Conservation (phyloP, 345 rosid genomes). For the Eucalyptus marginata region DNA sequence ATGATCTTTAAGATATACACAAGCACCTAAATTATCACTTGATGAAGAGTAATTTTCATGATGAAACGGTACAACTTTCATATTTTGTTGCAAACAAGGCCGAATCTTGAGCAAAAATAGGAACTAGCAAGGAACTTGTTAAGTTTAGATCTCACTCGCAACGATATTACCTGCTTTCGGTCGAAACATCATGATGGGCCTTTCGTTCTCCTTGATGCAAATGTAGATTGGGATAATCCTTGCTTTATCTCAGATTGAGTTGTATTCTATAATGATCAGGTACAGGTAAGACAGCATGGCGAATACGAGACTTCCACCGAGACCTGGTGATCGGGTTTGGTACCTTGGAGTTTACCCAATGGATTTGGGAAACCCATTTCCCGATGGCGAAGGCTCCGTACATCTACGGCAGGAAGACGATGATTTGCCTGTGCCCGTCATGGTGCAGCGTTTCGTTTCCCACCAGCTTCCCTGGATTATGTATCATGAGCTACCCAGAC, state of each 20-base stretch:
- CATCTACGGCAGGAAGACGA: conserved; percentile 64
- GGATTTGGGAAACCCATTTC: conserved; percentile 33
- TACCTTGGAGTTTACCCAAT: conserved; percentile 46
- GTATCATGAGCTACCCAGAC: conserved; percentile 44
- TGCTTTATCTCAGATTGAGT: not conserved
- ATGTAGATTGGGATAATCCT: not conserved
- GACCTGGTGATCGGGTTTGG: conserved; percentile 41
- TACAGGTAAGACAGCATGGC: conserved; percentile 36
- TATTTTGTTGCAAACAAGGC: not conserved
- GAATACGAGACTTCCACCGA: conserved; percentile 30
- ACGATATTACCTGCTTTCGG: rapidly evolving
- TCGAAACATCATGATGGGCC: not conserved
- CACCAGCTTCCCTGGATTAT: conserved; percentile 46
- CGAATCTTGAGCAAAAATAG: not conserved
- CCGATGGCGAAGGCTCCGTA: conserved; percentile 27
- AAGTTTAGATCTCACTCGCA: too few species aligned
- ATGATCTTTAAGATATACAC: not conserved
- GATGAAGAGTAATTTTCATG: not conserved
- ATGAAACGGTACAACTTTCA: not conserved
- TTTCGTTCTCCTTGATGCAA: not conserved
- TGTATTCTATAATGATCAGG: not conserved
- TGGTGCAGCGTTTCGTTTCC: conserved; percentile 37
- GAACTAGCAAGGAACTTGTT: not conserved
- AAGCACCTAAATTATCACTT: not conserved
- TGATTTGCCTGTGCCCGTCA: conserved; percentile 34